A percentile compares a stretch with the other conserved stretches of the same genome.
phyloP scores from a whole-genome alignment of 2,329 filamentous ascomycete species.

The Chrysoporthe deuterocubensis region DNA sequence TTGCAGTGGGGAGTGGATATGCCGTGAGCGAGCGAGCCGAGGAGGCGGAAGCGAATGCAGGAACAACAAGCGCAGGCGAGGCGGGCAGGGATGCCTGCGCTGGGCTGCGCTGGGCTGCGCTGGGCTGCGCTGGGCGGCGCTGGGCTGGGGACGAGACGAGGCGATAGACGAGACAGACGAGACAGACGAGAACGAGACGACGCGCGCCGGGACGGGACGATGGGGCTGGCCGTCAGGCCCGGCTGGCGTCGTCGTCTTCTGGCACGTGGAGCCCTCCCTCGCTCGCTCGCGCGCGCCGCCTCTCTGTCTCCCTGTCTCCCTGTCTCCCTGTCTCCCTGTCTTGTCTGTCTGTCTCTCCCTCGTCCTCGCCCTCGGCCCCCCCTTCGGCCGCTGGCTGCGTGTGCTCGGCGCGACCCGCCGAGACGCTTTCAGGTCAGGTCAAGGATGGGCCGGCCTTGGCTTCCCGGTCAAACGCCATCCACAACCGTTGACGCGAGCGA shows the following conservation, averaged over 20 bases:
- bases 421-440: neutral
- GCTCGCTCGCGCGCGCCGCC: neutral
- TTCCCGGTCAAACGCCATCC: neutral
- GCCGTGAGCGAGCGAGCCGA: conserved; percentile 12
- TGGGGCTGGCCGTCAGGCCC: conserved; percentile 4
- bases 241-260: neutral
- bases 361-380: too few species aligned
- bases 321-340: neutral
- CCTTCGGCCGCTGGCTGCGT: too few species aligned
- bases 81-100: conserved; percentile 5
- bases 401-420: neutral
- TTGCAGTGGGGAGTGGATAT: conserved; percentile 2
- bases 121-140: too few species aligned
- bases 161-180: too few species aligned
- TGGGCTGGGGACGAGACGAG: neutral
- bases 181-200: too few species aligned
- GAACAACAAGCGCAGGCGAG: conserved; percentile 14
- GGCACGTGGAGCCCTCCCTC: neutral
- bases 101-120: too few species aligned
- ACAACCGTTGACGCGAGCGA: conserved; percentile 1
- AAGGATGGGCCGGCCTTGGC: conserved; percentile 5
- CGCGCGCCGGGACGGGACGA: conserved; percentile 24
- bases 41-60: conserved; percentile 20
- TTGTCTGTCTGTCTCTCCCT: too few species aligned
- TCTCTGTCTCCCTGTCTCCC: neutral